These are phyloP conservation scores for Nyssa sinensis DNA, from an alignment of 148 eudicot species.

Conservation along the genomic window DNA sequence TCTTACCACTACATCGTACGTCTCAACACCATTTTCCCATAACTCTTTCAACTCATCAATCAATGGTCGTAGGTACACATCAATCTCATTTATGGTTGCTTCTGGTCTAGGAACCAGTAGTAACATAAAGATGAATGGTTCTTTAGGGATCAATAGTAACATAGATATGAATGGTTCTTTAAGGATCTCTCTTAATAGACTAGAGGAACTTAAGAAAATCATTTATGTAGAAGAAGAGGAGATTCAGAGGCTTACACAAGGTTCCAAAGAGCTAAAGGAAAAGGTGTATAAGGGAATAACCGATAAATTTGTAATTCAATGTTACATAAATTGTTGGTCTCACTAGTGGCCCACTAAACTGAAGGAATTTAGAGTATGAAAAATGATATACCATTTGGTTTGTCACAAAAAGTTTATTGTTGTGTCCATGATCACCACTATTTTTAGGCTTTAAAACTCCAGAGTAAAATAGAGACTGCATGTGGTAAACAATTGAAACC, in stretches of 20 bases:
- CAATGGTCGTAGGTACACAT: too few species aligned
- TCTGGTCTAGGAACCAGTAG: too few species aligned
- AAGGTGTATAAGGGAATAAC: constrained; percentile 44
- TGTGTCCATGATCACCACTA: background rate
- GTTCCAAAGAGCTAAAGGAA: constrained; percentile 72
- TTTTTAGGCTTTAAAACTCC: constrained; percentile 73
- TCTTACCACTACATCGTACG: too few species aligned
- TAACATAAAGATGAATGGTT: too few species aligned
- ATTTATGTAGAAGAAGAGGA: constrained; percentile 72
- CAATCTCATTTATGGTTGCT: too few species aligned
- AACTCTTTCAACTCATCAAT: too few species aligned
- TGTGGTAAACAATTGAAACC: constrained; percentile 82
- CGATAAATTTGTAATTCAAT: background rate
- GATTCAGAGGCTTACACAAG: constrained; percentile 60
- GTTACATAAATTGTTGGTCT: background rate
- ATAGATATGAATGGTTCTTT: too few species aligned
- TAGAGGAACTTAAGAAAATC: constrained; percentile 48
- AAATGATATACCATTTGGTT: background rate
- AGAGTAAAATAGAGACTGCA: constrained; percentile 86
- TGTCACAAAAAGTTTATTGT: too few species aligned
- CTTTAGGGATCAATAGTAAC: too few species aligned
- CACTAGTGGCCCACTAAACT: background rate
- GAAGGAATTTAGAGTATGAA: background rate
- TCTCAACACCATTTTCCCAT: too few species aligned
- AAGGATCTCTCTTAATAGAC: constrained; percentile 51